These are phyloP conservation scores for Colletotrichum chrysophilum DNA, from an alignment of 2,329 filamentous ascomycete species.

Conservation along the genomic window DNA sequence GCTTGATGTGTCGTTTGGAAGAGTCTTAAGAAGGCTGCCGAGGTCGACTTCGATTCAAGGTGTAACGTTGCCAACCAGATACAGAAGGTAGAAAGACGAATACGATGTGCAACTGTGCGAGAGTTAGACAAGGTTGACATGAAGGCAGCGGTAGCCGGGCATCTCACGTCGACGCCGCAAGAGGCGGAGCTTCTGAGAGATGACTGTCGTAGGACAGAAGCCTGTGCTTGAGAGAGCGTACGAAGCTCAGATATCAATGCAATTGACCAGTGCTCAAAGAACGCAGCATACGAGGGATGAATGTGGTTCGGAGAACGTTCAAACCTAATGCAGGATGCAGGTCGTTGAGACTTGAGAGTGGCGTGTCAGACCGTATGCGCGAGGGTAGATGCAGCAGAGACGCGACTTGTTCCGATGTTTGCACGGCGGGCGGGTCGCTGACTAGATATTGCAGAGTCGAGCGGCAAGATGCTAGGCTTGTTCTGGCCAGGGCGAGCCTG, in stretches of 20 bases:
- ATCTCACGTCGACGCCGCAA: background rate
- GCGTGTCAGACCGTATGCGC: slow-evolving; percentile 6
- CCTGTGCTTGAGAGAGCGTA: background rate
- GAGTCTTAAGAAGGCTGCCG: background rate
- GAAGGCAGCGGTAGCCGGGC: background rate
- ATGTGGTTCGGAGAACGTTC: background rate
- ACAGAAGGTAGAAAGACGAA: background rate
- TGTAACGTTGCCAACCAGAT: background rate
- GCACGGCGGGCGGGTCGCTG: slow-evolving; percentile 2
- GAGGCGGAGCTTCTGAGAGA: background rate
- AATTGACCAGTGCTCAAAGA: background rate
- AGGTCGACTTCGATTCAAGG: background rate
- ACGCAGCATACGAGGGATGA: background rate
- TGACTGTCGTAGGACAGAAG: background rate
- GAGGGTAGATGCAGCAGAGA: slow-evolving; percentile 14
- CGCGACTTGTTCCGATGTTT: slow-evolving; percentile 7
- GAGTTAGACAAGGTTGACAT: slow-evolving; percentile 5
- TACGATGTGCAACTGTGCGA: slow-evolving; percentile 17
- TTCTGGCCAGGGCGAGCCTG: background rate
- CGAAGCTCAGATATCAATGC: background rate
- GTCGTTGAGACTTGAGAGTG: background rate
- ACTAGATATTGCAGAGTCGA: slow-evolving; percentile 12
- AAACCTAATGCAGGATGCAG: background rate
- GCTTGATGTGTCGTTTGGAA: background rate
- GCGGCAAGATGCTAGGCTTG: background rate